phyloP scores from a whole-genome alignment of 2,329 filamentous ascomycete species.

The Monosporascus sp. region DNA sequence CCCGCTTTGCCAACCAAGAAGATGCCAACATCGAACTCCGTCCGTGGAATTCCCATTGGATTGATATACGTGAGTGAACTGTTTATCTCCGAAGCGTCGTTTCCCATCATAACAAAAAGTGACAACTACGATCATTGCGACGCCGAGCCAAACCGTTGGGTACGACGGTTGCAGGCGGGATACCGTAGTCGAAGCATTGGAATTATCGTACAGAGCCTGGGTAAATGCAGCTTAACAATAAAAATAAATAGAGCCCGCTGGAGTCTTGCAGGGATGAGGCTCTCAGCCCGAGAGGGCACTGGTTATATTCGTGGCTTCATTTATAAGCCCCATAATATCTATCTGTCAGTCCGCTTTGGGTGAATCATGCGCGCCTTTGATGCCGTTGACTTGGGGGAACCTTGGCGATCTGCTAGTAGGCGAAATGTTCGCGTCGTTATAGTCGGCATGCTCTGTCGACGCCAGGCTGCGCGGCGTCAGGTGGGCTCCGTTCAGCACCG shows the following conservation, averaged over 20 bases:
- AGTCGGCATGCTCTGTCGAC: slow-evolving; percentile 23
- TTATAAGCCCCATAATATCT: background rate
- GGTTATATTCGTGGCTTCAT: background rate
- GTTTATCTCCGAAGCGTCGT: slow-evolving; percentile 15
- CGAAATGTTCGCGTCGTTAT: slow-evolving; percentile 15
- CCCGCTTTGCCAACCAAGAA: slow-evolving; percentile 7
- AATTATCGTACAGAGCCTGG: background rate
- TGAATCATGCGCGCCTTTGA: slow-evolving; percentile 14
- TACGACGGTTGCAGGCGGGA: background rate
- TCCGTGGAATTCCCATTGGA: slow-evolving; percentile 15
- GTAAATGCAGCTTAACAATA: background rate
- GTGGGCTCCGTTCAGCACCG: slow-evolving; percentile 41
- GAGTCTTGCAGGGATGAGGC: background rate
- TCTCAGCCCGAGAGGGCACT: background rate
- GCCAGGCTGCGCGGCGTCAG: slow-evolving; percentile 39
- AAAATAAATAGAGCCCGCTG: background rate
- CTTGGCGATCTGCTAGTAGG: slow-evolving; percentile 17
- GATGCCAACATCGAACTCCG: slow-evolving; percentile 16
- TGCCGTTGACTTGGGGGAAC: slow-evolving; percentile 19
- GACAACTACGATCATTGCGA: slow-evolving; percentile 2
- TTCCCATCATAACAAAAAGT: slow-evolving; percentile 20
- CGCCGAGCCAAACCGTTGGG: background rate
- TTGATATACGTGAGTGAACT: slow-evolving; percentile 16
- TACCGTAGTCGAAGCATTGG: background rate
- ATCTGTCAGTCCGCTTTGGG: slow-evolving; percentile 1